A percentile compares a stretch with the other conserved stretches of the same genome.
phyloP scores from a whole-genome alignment of 2,329 filamentous ascomycete species.

The Arthrinium phaeospermum region DNA sequence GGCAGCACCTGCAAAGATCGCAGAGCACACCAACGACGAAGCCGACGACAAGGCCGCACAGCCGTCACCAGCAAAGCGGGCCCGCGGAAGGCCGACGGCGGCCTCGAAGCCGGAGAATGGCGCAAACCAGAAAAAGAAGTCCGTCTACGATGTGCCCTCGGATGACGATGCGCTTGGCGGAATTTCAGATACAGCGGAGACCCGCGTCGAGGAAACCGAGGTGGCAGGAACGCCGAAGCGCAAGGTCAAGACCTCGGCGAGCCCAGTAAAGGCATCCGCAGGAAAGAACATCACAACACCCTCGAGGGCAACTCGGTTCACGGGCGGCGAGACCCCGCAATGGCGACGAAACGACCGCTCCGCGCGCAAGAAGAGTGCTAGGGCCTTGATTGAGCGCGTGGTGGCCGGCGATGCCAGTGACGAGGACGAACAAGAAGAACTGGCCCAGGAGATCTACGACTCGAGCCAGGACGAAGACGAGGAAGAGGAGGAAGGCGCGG shows the following conservation, averaged over 20 bases:
- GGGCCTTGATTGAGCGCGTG: slow-evolving; percentile 59
- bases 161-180: not conserved
- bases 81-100: slow-evolving; percentile 21
- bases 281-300: slow-evolving; percentile 30
- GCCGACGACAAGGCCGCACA: not conserved
- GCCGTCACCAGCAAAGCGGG: slow-evolving; percentile 14
- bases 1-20: not conserved
- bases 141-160: slow-evolving; percentile 23
- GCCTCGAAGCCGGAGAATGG: not conserved
- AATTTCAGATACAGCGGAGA: not conserved
- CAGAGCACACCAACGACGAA: not conserved
- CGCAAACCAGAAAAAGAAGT: not conserved
- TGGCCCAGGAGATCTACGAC: slow-evolving; percentile 73
- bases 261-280: not conserved
- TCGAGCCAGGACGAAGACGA: slow-evolving; percentile 54
- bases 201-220: slow-evolving; percentile 8
- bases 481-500: slow-evolving; percentile 33
- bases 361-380: slow-evolving; percentile 42
- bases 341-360: slow-evolving; percentile 79
- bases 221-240: not conserved
- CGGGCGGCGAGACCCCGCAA: slow-evolving; percentile 61
- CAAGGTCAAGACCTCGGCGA: not conserved
- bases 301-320: slow-evolving; percentile 27
- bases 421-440: slow-evolving; percentile 80
- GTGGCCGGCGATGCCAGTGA: slow-evolving; percentile 69